Evolutionary conservation across 1,284 basidiomycete genomes (phyloP), one percentile per base, ranked within the genome.

Genomic region (Tilletia indica): DNA sequence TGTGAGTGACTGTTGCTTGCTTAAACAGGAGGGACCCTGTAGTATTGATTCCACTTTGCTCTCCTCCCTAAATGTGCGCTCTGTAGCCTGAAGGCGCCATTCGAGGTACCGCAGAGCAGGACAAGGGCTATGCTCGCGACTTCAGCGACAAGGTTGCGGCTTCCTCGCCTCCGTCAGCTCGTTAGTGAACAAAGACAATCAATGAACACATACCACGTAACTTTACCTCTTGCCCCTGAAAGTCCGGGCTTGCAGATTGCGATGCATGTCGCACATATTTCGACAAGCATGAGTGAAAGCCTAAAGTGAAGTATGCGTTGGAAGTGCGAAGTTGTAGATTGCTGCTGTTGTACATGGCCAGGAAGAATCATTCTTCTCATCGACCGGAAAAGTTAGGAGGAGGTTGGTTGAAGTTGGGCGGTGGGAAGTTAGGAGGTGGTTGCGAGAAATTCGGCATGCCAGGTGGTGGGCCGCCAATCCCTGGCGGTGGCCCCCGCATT

Each of bases 401-500:
- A 16, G 58, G 31, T 36, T 36, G 58, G 19, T 34, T 63, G 58
- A 63, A 63, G 58, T 11, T 36, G 4, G 58, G 25, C 16, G 58
- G 25, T 36, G 58, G 58, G 34, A 63, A 63, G 58, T 36, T 36
- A 34, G 58, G 58, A 1, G 58, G 58, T 31, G 58, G 58, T 8
- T 63, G 58, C 8, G 58, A 63, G 34, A 63, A 63, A 34, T 63
- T 63, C 25, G 58, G 58, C 58, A 63, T 63, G 16, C 58, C 58
- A 5, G n/a, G n/a, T 63, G 58, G n/a, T 63, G 58, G 58, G 14
- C 58, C 58, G n/a, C 58, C 58, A 3, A 63, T 63, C 16, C 58
- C 58, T 12, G 58, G 58, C 16, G 58, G 34, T 34, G 58, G 58
- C 3, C 58, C 58, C 14, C 58, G n/a, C 58, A 63, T 63, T 14